Evolutionary conservation across 768 basidiomycete species (phyloP), one percentile per base, ranked within the genome.

Genomic region (Auricularia sp.): DNA sequence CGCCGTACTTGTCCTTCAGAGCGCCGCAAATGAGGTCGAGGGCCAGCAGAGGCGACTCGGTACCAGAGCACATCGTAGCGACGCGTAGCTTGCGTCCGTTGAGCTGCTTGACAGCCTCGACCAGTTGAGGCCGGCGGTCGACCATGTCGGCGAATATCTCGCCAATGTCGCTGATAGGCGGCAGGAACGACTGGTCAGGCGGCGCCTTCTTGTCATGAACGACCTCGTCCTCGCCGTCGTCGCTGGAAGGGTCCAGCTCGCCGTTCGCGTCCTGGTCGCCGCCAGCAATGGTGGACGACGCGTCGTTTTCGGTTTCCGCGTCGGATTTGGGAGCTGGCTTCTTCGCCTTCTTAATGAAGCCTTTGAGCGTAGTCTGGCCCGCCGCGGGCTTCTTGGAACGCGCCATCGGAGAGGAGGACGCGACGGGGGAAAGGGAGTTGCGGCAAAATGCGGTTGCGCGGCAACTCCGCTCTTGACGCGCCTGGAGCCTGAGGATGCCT

Each of bases 31-130:
- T 92, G 66, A 95, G 77, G 36, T 90, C 88, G 58, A 98, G 80
- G 14, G 95, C 95, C 42, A 97, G 85, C 29, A 98, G 82, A 62
- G 95, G 95, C 1, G 92, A 93, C 72, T 98, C 95, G 5, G 95
- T 98, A 33, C 95, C 95, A 51, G 94, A 96, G 76, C 90, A 97
- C 95, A 98, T 98, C 11, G 95, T 98, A 3, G 94, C 95, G 66
- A 98, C 85, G 74, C 94, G 89, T 73, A 98, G 79, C 70, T 90
- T 93, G 65, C 94, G 84, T 2, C 94, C 93, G 65, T 81, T 75
- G 61, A 92, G 76, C 56, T 80, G 86, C 69, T 86, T 79, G 18
- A 83, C 87, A 51, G 92, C 85, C 1, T 77, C 77, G 70, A 85
- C 83, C 67, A 92, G 84, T 63, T 85, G 77, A 13, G 88, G 83